Base-by-base conservation (phyloP, 2,329 filamentous ascomycete species). In the Diaporthe aspalathi region DNA sequence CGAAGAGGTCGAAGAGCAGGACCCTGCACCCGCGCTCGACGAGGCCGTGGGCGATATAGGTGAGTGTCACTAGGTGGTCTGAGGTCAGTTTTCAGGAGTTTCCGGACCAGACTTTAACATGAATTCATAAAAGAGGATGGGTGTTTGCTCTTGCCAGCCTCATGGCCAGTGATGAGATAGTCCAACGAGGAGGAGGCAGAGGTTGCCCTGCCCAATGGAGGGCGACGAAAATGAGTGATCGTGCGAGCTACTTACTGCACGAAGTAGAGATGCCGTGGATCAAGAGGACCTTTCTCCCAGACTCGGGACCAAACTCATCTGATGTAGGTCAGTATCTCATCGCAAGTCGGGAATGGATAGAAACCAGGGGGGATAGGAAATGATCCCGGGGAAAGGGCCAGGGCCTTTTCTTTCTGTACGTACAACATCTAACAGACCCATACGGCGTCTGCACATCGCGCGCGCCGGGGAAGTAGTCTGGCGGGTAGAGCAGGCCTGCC, bases 231-330 rank as follows among this genome's bases (percentile, higher is more conserved):
- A 4, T 3, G 11, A 63, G 4, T 12, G 43, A 24, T 32, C 12
- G 11, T 1, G 32, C 32, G 32, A 20, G 16, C 27, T 49, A 20
- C 60, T 63, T 49, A 63, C 60, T 83, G 73, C 90, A 91, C 0
- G 94, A 94, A 7, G 93, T 96, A 63, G 90, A 93, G 76, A 96
- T 95, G 6, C 94, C 94, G 79, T 95, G 94, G 20, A 97, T 82
- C 32, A 97, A 83, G 17, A 97, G 82, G 1, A 95, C 90, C 77
- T 91, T 94, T 35, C 89, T 86, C 1, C 93, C 93, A 45, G 87
- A 82, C 71, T 89, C 86, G 0, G 93, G 92, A 0, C 94, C 94
- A 87, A 91, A 96, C 83, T 97, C 94, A 78, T 94, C 60, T 63
- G 7, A 22, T 12, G 2, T 0, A 24, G 29, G n/a, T 63, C 2